Evolutionary conservation across 163 green algal species (phyloP).

Genomic region (Coccomyxa subellipsoidea): DNA sequence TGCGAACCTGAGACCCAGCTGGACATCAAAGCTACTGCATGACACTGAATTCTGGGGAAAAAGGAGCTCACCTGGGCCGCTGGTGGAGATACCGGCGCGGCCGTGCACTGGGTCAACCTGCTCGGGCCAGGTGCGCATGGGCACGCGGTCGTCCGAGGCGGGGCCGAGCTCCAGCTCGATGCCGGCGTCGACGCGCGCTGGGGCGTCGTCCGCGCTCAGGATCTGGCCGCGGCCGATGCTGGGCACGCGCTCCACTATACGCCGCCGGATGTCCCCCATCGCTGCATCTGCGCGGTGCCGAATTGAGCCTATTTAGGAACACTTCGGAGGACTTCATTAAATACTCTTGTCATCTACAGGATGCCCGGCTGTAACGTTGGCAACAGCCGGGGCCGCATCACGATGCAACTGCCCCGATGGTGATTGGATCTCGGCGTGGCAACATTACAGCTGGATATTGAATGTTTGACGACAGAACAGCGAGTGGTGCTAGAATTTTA

Average conservation of each 20-base stretch:
- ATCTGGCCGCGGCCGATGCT: constrained; percentile 10
- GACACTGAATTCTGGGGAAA: not conserved
- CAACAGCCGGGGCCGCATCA: too few relatives aligned
- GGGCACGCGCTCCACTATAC: constrained; percentile 4
- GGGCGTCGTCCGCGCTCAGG: constrained; percentile 1
- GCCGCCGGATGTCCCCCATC: not conserved
- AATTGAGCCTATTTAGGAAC: not conserved
- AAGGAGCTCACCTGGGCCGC: not conserved
- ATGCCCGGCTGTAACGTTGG: too few relatives aligned
- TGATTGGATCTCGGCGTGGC: too few relatives aligned
- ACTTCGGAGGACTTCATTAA: too few relatives aligned
- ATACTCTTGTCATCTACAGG: too few relatives aligned
- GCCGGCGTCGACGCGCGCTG: constrained; percentile 1
- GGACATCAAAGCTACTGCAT: too few relatives aligned
- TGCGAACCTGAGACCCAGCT: too few relatives aligned
- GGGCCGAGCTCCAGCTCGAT: constrained; percentile 11
- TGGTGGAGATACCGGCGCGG: not conserved
- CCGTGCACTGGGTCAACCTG: not conserved
- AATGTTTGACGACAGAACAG: too few relatives aligned
- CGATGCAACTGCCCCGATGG: too few relatives aligned
- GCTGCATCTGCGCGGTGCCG: not conserved
- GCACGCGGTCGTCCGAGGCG: not conserved
- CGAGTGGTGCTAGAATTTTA: too few relatives aligned
- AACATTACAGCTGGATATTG: too few relatives aligned
- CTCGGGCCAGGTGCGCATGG: not conserved